A percentile compares a stretch with the other conserved stretches of the same genome.
Evolutionary conservation across 2,329 filamentous ascomycete genomes (phyloP).

Genomic region (Aureobasidium sp.): DNA sequence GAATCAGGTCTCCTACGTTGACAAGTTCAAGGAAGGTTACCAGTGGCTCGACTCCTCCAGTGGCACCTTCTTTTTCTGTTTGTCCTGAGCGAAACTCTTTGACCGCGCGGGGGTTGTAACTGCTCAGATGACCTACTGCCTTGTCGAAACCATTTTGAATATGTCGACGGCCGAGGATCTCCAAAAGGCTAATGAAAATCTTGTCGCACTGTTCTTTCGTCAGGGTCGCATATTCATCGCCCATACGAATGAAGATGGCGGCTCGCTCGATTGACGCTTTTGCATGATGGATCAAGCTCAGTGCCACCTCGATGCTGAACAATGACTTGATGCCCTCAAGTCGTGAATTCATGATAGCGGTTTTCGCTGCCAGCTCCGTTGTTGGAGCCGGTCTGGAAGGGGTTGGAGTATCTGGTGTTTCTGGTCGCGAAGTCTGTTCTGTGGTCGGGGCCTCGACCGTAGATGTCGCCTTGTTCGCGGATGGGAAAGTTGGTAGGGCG

Average conservation of each 20-base stretch:
- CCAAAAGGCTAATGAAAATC: conserved; percentile 79
- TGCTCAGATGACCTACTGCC: conserved; percentile 81
- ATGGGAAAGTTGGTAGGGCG: conserved; percentile 66
- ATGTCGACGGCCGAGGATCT: conserved; percentile 77
- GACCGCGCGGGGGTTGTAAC: conserved; percentile 83
- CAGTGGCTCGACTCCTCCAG: conserved; percentile 69
- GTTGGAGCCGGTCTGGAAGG: conserved; percentile 61
- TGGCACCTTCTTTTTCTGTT: neutral
- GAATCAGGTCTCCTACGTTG: conserved; percentile 94
- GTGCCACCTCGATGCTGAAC: conserved; percentile 91
- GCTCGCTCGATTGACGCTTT: conserved; percentile 83
- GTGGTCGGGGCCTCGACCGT: conserved; percentile 22
- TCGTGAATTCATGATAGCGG: conserved; percentile 92
- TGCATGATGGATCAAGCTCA: conserved; percentile 80
- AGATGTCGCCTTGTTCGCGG: conserved; percentile 30
- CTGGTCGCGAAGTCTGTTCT: conserved; percentile 21
- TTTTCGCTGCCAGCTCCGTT: conserved; percentile 89
- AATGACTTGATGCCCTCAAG: conserved; percentile 90
- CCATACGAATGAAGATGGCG: conserved; percentile 72
- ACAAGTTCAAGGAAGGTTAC: conserved; percentile 96
- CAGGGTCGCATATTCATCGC: conserved; percentile 67
- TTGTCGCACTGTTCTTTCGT: conserved; percentile 81
- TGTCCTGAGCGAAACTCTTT: conserved; percentile 44
- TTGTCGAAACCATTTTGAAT: conserved; percentile 91
- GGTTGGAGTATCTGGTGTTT: conserved; percentile 29